Evolutionary conservation across 495 filamentous ascomycete species (phyloP), one percentile per base, ranked within the genome.

Genomic region (Penicillium cataractarum): DNA sequence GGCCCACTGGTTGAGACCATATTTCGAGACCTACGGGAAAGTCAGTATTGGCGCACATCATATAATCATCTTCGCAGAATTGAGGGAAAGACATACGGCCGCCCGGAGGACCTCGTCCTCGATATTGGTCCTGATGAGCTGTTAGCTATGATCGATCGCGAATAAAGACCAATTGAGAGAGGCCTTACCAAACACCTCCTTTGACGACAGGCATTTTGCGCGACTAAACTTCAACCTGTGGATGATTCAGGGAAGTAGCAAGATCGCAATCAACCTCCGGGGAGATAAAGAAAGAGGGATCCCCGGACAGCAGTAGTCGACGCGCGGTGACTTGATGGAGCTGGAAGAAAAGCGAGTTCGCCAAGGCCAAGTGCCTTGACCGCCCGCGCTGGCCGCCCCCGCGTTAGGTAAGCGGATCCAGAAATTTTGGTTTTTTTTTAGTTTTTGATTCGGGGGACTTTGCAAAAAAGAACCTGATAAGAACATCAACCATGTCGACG

Each of bases 1-100:
- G 71, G 96, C 94, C 95, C 95, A 99, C 79, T 99, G 95, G 75
- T 99, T 97, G 37, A 99, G 85, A 56, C 93, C 93, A 80, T 97
- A 97, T 78, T 97, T 97, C 64, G 92, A 96, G 67, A 97, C 92
- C 78, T 81, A 55, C 67, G 53, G 72, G 65, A 55, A 48, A 64
- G 65, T 76, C 40, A 71, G 65, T 65, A 52, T 63, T 48, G 44
- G 51, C 29, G 12, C 33, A 35, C 56, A 53, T 17, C 32, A 40
- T 27, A 1, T 9, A 33, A 32, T 8, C 22, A 17, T 12, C 46
- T 55, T 21, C 3, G 1, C 2, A 39, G 19, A 6, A 3, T 15
- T 22, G 31, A 33, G 12, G 10, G 19, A 62, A 12, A 60, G 33
- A 70, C 78, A 42, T 75, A 81, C 79, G 40, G 90, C 90, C 49